Percentiles rank a stretch among this genome's conserved stretches.
Conservation (phyloP, 306 rosid genomes). For the Prinsepia uniflora region DNA sequence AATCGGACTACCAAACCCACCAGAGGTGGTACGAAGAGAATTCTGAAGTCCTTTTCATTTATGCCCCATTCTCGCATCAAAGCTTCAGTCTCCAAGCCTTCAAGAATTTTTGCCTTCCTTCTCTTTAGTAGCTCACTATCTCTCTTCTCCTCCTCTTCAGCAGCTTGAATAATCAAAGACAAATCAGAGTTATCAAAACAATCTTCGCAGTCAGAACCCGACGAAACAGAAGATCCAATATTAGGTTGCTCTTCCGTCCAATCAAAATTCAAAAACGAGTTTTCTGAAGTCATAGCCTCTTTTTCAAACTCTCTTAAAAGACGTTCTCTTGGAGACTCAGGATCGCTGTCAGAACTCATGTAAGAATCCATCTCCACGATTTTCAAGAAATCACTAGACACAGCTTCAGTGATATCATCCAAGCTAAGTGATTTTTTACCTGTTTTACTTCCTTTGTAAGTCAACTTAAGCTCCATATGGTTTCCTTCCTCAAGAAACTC, state of each 20-base stretch:
- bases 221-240: conserved; percentile 14
- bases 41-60: conserved; percentile 55
- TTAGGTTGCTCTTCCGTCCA: conserved; percentile 39
- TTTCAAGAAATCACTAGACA: conserved; percentile 63
- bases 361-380: conserved; percentile 40
- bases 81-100: conserved; percentile 68
- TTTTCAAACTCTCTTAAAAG: conserved; percentile 70
- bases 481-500: conserved; percentile 30
- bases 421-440: conserved; percentile 44
- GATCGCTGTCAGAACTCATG: conserved; percentile 40
- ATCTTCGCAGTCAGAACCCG: conserved; percentile 16
- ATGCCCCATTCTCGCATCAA: conserved; percentile 76
- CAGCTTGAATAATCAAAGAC: conserved; percentile 43
- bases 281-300: conserved; percentile 48
- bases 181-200: conserved; percentile 43
- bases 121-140: conserved; percentile 43
- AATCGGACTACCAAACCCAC: conserved; percentile 91
- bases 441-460: conserved; percentile 33
- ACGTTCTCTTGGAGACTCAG: conserved; percentile 68
- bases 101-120: conserved; percentile 63
- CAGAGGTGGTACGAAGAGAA: conserved; percentile 42
- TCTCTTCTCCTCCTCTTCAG: conserved; percentile 55
- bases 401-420: conserved; percentile 54
- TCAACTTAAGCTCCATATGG: conserved; percentile 28
- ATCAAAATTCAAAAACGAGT: conserved; percentile 34